Conservation (phyloP, 2,329 filamentous ascomycete genomes). For the Graphium sp. region DNA sequence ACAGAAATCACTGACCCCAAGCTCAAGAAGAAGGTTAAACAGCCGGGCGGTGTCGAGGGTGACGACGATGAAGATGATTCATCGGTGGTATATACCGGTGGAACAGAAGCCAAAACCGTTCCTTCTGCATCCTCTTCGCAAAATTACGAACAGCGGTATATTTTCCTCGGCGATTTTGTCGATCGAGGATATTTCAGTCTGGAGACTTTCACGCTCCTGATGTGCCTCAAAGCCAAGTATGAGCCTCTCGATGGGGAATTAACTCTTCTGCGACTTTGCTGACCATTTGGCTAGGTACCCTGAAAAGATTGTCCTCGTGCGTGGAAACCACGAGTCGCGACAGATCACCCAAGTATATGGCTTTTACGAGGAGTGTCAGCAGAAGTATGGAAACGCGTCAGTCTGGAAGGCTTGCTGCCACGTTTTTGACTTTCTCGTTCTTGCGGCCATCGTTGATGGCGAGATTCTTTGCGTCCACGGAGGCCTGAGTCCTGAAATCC, state of each 20-base stretch:
- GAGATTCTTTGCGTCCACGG: constrained; percentile 98
- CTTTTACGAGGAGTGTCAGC: constrained; percentile 95
- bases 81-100: constrained; percentile 23
- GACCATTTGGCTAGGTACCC: constrained; percentile 51
- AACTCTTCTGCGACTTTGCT: constrained; percentile 6
- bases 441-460: constrained; percentile 94
- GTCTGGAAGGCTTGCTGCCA: constrained; percentile 99
- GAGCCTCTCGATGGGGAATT: not conserved
- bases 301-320: constrained; percentile 84
- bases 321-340: constrained; percentile 93
- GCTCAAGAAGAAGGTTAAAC: constrained; percentile 69
- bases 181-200: constrained; percentile 95
- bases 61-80: constrained; percentile 32
- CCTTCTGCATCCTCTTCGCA: too few relatives aligned
- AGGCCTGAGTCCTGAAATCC: constrained; percentile 74
- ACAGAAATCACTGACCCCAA: constrained; percentile 79
- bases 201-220: constrained; percentile 91
- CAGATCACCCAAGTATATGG: constrained; percentile 98
- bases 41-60: constrained; percentile 27
- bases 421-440: constrained; percentile 94
- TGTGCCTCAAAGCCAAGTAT: constrained; percentile 72
- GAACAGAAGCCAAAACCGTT: constrained; percentile 15
- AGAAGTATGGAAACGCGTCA: constrained; percentile 96
- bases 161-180: constrained; percentile 76
- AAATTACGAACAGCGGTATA: constrained; percentile 38